Evolutionary conservation across 345 rosid species (phyloP).

Genomic region (Draba incana): DNA sequence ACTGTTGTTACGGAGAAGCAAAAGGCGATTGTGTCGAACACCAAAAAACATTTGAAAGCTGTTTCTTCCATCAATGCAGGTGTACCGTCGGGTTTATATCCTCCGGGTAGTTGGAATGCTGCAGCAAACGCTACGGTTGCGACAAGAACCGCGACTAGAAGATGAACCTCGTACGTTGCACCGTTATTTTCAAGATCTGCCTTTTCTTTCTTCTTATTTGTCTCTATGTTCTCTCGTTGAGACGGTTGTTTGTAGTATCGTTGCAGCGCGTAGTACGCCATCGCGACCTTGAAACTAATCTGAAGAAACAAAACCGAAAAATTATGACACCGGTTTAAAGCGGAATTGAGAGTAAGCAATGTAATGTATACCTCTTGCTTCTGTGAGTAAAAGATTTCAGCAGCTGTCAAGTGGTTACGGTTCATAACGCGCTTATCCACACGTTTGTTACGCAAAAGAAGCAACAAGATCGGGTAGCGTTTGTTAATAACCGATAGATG

Average conservation of each 20-base stretch:
- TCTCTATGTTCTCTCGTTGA: constrained; percentile 20
- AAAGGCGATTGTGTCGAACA: constrained; percentile 39
- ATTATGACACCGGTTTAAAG: background rate
- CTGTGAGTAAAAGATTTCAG: constrained; percentile 40
- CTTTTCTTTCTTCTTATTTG: constrained; percentile 14
- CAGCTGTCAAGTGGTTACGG: constrained; percentile 38
- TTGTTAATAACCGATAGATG: constrained; percentile 46
- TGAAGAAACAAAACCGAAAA: background rate
- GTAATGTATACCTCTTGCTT: constrained; percentile 31
- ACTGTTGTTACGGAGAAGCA: constrained; percentile 36
- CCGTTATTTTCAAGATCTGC: background rate
- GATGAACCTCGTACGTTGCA: constrained; percentile 34
- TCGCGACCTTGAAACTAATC: constrained; percentile 18
- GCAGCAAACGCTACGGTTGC: constrained; percentile 40
- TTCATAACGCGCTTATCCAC: constrained; percentile 44
- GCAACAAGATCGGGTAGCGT: constrained; percentile 5
- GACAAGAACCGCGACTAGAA: constrained; percentile 37
- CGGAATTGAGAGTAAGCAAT: background rate
- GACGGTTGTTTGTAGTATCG: constrained; percentile 21
- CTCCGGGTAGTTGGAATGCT: constrained; percentile 37
- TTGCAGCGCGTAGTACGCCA: constrained; percentile 26
- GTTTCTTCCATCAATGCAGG: constrained; percentile 26
- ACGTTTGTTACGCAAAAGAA: constrained; percentile 34
- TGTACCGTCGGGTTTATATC: constrained; percentile 36
- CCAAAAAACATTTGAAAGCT: constrained; percentile 37